Conservation (phyloP, 768 basidiomycete genomes). For the Termitomyces sp. region DNA sequence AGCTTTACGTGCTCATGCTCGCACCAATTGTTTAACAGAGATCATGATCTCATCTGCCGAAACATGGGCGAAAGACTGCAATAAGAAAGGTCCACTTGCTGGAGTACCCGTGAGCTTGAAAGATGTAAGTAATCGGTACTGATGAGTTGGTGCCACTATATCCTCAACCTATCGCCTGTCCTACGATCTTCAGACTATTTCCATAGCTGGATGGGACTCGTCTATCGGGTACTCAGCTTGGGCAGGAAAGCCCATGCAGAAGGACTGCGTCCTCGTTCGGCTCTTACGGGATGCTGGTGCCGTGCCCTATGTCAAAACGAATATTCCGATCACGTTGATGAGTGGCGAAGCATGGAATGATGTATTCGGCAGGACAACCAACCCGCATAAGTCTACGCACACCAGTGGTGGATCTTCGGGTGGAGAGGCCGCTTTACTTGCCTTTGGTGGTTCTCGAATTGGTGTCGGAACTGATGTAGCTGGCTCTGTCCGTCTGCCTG, state of each 20-base stretch:
- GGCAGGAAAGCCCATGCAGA: conserved; percentile 35
- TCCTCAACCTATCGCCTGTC: background rate
- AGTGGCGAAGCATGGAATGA: conserved; percentile 55
- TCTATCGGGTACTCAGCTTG: conserved; percentile 54
- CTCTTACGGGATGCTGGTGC: conserved; percentile 59
- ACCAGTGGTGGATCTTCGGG: conserved; percentile 65
- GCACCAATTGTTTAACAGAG: conserved; percentile 55
- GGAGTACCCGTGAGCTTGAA: conserved; percentile 54
- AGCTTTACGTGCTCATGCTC: conserved; percentile 36
- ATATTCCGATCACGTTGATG: conserved; percentile 51
- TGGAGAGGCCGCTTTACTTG: conserved; percentile 61
- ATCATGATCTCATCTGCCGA: conserved; percentile 40
- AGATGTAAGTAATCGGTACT: conserved; percentile 24
- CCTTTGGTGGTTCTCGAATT: conserved; percentile 52
- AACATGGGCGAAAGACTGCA: conserved; percentile 24
- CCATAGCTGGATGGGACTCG: conserved; percentile 50
- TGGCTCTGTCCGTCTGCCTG: conserved; percentile 61
- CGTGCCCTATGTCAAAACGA: conserved; percentile 65
- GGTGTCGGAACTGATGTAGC: conserved; percentile 69
- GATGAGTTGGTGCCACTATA: conserved; percentile 1
- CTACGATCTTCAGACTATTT: conserved; percentile 31
- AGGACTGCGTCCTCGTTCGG: conserved; percentile 44
- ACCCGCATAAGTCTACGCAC: conserved; percentile 51
- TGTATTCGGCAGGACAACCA: conserved; percentile 53
- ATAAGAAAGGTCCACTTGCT: conserved; percentile 34